Conservation (phyloP, 2,329 filamentous ascomycete genomes). For the Bertia moriformis region DNA sequence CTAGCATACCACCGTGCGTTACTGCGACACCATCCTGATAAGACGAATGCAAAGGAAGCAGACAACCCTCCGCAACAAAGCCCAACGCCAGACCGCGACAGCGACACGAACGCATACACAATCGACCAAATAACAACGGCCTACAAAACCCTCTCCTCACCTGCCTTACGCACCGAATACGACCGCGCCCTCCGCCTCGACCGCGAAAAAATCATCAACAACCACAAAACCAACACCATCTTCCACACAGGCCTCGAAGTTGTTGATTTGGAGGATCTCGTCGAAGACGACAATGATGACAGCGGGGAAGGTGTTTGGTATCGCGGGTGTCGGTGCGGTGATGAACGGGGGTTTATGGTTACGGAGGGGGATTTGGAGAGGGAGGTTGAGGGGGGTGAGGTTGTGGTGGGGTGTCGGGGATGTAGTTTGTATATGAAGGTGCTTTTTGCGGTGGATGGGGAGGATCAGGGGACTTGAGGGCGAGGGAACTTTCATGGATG, state of each 20-base stretch:
- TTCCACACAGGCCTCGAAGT: conserved; percentile 36
- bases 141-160: conserved; percentile 33
- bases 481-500: too few species aligned
- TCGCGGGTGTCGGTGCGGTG: conserved; percentile 40
- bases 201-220: conserved; percentile 8
- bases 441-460: conserved; percentile 35
- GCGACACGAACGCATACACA: conserved; percentile 13
- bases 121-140: conserved; percentile 45
- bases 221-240: conserved; percentile 12
- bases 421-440: conserved; percentile 51
- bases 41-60: conserved; percentile 12
- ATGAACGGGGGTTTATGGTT: conserved; percentile 35
- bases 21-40: conserved; percentile 44
- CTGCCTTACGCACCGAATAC: conserved; percentile 26
- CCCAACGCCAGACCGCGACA: conserved; percentile 2
- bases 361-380: conserved; percentile 34
- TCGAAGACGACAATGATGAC: conserved; percentile 20
- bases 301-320: conserved; percentile 23
- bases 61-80: not conserved
- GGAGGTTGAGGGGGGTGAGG: conserved; percentile 34
- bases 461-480: too few species aligned
- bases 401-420: conserved; percentile 43
- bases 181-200: conserved; percentile 22
- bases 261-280: conserved; percentile 40
- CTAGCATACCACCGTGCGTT: conserved; percentile 40